Conservation (phyloP, 1,284 basidiomycete species). For the Fistulinella cinereoalba region DNA sequence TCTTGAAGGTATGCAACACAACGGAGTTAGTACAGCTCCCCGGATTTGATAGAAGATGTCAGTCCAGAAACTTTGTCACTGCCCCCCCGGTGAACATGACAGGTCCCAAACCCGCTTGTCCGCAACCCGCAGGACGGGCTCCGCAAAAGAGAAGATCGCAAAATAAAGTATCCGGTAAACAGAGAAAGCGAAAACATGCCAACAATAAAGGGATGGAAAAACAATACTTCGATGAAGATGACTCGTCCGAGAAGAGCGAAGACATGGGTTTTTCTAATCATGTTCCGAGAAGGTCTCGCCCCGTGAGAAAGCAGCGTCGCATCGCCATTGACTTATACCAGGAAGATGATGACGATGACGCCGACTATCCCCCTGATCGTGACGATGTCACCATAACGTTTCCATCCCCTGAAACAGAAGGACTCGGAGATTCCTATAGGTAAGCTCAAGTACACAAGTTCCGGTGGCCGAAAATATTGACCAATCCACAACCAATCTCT, state of each 20-base stretch:
- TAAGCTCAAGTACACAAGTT: constrained; percentile 5
- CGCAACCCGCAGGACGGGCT: constrained; percentile 7
- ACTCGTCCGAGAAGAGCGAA: constrained; percentile 23
- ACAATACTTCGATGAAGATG: constrained; percentile 28
- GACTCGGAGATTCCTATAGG: background rate
- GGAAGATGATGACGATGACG: constrained; percentile 25
- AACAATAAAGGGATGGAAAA: constrained; percentile 45
- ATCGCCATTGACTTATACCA: constrained; percentile 15
- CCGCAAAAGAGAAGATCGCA: constrained; percentile 22
- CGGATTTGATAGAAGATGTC: constrained; percentile 14
- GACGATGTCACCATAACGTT: constrained; percentile 21
- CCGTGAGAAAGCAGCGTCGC: constrained; percentile 29
- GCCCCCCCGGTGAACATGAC: constrained; percentile 35
- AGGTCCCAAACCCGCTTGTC: constrained; percentile 1
- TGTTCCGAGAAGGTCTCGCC: constrained; percentile 18
- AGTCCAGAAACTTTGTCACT: constrained; percentile 56
- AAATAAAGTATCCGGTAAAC: constrained; percentile 7
- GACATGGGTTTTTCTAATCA: constrained; percentile 7
- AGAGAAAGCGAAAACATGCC: constrained; percentile 41
- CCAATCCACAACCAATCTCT: constrained; percentile 3
- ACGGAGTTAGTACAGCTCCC: background rate
- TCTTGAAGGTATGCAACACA: constrained; percentile 56
- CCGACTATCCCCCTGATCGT: constrained; percentile 17
- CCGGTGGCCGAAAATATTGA: constrained; percentile 1
- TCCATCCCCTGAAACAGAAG: background rate